Percentiles rank a stretch among this genome's conserved stretches.
These are phyloP conservation scores for Aspergillus fijiensis DNA, from an alignment of 2,329 filamentous ascomycete genomes.

Conservation along the genomic window DNA sequence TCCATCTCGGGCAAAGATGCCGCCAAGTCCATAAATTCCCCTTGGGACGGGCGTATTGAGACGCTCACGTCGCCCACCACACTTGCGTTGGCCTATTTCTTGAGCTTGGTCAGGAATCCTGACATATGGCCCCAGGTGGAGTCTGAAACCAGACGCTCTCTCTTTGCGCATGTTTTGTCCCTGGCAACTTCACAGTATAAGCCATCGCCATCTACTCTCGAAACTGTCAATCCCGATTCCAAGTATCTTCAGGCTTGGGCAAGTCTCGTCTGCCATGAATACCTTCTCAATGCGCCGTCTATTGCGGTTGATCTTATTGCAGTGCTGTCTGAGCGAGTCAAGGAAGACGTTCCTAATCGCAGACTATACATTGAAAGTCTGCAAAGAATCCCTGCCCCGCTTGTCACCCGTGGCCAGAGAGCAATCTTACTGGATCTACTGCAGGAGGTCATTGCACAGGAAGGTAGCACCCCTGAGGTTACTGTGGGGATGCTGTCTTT, in stretches of 20 bases:
- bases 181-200: conserved; percentile 32
- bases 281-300: conserved; percentile 34
- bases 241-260: conserved; percentile 41
- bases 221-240: conserved; percentile 26
- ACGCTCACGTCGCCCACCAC: conserved; percentile 31
- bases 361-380: conserved; percentile 37
- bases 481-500: conserved; percentile 37
- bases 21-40: conserved; percentile 24
- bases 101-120: conserved; percentile 34
- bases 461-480: conserved; percentile 27
- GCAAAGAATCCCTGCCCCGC: conserved; percentile 36
- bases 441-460: conserved; percentile 32
- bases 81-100: conserved; percentile 37
- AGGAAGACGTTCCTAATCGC: conserved; percentile 29
- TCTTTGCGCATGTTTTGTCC: conserved; percentile 36
- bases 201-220: conserved; percentile 25
- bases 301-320: conserved; percentile 36
- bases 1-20: conserved; percentile 26
- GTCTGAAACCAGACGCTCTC: conserved; percentile 29
- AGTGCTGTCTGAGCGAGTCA: conserved; percentile 35
- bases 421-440: conserved; percentile 36
- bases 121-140: conserved; percentile 30
- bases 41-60: conserved; percentile 42
- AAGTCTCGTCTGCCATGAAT: conserved; percentile 40
- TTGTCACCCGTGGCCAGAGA: conserved; percentile 41